Evolutionary conservation across 495 filamentous ascomycete species (phyloP).

Genomic region (Schizothecium vesticola): DNA sequence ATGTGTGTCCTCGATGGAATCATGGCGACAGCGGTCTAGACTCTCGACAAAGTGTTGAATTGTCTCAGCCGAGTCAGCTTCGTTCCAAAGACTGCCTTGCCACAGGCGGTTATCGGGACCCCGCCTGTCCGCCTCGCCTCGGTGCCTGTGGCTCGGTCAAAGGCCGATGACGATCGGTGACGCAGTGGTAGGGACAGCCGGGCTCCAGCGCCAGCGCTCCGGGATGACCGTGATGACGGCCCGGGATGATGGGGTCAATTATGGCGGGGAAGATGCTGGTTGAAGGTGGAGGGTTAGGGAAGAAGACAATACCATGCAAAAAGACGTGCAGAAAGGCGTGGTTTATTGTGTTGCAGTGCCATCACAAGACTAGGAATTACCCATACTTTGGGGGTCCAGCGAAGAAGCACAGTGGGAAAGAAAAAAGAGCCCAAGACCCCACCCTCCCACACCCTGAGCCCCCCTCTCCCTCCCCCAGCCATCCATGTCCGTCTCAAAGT

Average conservation of each 20-base stretch:
- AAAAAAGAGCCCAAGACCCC: not conserved
- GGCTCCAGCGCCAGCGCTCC: not conserved
- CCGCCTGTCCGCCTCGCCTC: not conserved
- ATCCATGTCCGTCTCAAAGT: constrained; percentile 2
- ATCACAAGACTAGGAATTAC: too few species aligned
- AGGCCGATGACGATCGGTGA: constrained; percentile 17
- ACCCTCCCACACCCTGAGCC: not conserved
- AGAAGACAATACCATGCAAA: too few species aligned
- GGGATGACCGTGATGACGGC: not conserved
- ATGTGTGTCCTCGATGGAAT: not conserved
- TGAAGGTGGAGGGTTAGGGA: too few species aligned
- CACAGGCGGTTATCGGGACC: not conserved
- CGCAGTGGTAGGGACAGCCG: constrained; percentile 1
- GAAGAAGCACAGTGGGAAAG: not conserved
- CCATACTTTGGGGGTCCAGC: not conserved
- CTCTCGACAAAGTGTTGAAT: not conserved
- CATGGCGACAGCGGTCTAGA: not conserved
- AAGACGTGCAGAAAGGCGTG: too few species aligned
- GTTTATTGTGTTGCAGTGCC: too few species aligned
- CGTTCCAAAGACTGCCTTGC: not conserved
- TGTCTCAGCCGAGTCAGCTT: not conserved
- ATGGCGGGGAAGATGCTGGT: too few species aligned
- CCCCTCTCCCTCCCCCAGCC: not conserved
- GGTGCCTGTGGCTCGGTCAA: constrained; percentile 2
- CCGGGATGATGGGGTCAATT: not conserved